These are phyloP conservation scores for Geoglossum glabrum DNA, from an alignment of 495 filamentous ascomycete species.

Conservation along the genomic window DNA sequence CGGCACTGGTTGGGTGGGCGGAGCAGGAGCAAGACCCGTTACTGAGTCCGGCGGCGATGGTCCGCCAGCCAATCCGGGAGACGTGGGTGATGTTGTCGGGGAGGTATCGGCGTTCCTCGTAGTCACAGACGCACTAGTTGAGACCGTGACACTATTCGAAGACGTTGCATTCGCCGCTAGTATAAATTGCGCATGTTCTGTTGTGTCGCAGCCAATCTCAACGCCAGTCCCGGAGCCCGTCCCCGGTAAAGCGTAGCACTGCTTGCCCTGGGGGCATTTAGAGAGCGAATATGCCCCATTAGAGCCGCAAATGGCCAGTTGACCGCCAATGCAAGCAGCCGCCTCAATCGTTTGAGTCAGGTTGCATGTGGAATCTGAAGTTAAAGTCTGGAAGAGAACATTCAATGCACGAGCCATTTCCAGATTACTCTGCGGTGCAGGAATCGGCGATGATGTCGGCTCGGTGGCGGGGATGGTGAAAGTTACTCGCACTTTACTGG, in stretches of 20 bases:
- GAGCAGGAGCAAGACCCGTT: too few species aligned
- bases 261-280: neutral
- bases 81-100: neutral
- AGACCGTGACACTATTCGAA: neutral
- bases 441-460: neutral
- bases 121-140: neutral
- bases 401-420: neutral
- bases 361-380: neutral
- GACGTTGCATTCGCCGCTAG: neutral
- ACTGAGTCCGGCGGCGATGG: too few species aligned
- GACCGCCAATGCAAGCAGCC: neutral
- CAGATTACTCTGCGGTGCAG: neutral
- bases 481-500: neutral
- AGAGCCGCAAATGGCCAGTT: neutral
- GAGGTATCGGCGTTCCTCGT: neutral
- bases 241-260: neutral
- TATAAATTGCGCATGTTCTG: neutral
- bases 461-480: neutral
- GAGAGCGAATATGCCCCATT: neutral
- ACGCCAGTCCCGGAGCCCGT: neutral
- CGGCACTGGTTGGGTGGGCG: neutral
- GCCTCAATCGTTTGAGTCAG: neutral
- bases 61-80: neutral
- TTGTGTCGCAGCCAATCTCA: neutral
- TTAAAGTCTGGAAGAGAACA: neutral